Evolutionary conservation across 179 eudicot species (phyloP), one percentile per base, ranked within the genome.

Genomic region (Drosera spatulata): DNA sequence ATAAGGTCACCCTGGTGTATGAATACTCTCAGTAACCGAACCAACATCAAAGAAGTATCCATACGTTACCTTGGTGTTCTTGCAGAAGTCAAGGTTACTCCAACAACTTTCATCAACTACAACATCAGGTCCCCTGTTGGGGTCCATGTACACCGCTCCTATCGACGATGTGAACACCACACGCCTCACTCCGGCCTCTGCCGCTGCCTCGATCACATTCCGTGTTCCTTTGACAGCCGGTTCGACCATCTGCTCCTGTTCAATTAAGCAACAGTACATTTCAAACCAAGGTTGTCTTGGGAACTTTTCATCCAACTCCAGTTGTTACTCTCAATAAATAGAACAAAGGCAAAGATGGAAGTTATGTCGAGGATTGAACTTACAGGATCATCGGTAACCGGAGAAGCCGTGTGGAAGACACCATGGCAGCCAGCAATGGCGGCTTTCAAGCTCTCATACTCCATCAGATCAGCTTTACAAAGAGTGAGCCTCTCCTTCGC

Each of bases 81-180:
- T 93, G 90, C 99, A 93, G 72, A 84, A 93, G 42, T 93, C 99
- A 55, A 89, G 99, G 61, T 93, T 95, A 70, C 99, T 93, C 99
- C 99, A 93, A 68, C 96, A 89, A 64, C 73, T 81, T 60, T 93
- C 99, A 39, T 93, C 99, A 0, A 93, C 95, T 8, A 89, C 86
- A 15, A 70, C 65, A 3, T 84, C 90, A 15, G 96, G 89, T 69
- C 73, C 41, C 62, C 98, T 70, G 51, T 79, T 82, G 0, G 98
- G 96, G 65, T 88, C 95, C 98, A 91, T 91, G 71, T 91, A 81
- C n/a, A 91, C 86, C 0, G 98, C 96, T 38, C 98, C 98, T 1
- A 91, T 84, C 1, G 98, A 91, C 1, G 96, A 91, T 2, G 98
- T 91, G 68, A 91, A 80, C 37, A 91, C 93, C 64, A 91, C 95